These are phyloP conservation scores for Bondarzewia mesenterica DNA, from an alignment of 1,284 basidiomycete genomes.

Conservation along the genomic window DNA sequence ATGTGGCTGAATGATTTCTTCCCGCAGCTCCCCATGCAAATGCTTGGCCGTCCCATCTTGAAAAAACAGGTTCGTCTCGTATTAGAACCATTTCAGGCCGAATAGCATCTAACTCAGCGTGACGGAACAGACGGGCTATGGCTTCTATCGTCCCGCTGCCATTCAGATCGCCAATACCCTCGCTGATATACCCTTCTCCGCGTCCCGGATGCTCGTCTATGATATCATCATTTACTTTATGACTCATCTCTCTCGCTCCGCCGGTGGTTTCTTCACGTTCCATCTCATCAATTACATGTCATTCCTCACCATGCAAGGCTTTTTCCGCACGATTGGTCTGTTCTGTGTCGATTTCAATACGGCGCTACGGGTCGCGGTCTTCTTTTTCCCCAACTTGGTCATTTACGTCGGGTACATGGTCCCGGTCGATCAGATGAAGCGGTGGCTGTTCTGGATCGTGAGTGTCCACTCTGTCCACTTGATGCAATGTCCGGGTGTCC, in stretches of 20 bases:
- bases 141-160: slow-evolving; percentile 59
- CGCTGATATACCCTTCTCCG: slow-evolving; percentile 61
- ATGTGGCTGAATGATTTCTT: neutral
- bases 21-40: slow-evolving; percentile 62
- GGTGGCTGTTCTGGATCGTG: slow-evolving; percentile 87
- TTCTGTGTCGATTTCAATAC: slow-evolving; percentile 35
- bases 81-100: no score
- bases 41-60: slow-evolving; percentile 73
- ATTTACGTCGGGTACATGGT: slow-evolving; percentile 70
- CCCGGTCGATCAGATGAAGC: slow-evolving; percentile 70
- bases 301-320: slow-evolving; percentile 20
- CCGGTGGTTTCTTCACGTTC: slow-evolving; percentile 48
- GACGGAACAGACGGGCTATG: slow-evolving; percentile 62
- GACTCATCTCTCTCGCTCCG: slow-evolving; percentile 44
- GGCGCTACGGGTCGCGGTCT: slow-evolving; percentile 50
- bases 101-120: no score
- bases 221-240: slow-evolving; percentile 61
- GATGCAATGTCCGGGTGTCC: no score
- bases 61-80: slow-evolving; percentile 40
- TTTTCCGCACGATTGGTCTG: slow-evolving; percentile 50
- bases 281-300: neutral
- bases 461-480: no score
- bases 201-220: slow-evolving; percentile 42
- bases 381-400: slow-evolving; percentile 61
- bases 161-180: slow-evolving; percentile 62